These are phyloP conservation scores for Dunaliella sp. DNA, from an alignment of 139 green algal species.

Conservation along the genomic window DNA sequence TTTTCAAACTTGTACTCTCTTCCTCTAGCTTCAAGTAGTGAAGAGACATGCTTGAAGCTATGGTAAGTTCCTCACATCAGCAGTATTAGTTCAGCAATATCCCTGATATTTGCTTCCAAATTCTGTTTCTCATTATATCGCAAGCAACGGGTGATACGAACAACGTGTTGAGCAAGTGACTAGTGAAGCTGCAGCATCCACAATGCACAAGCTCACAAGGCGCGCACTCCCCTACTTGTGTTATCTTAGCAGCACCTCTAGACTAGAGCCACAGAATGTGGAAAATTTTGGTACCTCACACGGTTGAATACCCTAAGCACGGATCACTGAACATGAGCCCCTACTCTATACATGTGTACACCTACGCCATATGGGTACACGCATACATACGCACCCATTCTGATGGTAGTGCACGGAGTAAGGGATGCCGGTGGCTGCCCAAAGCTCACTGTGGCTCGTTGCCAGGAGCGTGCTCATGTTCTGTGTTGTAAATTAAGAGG, in stretches of 20 bases:
- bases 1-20: no score
- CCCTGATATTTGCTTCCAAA: no score
- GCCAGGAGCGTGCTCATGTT: slow-evolving; percentile 13
- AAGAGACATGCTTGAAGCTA: no score
- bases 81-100: no score
- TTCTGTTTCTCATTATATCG: no score
- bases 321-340: not conserved
- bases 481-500: not conserved
- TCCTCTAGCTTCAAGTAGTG: no score
- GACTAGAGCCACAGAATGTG: not conserved
- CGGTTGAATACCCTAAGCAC: not conserved
- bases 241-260: not conserved
- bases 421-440: not conserved
- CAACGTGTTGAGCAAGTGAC: no score
- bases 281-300: no score
- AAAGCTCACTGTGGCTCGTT: not conserved
- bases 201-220: not conserved
- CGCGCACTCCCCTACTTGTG: not conserved
- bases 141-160: no score
- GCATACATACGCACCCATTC: not conserved
- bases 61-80: no score
- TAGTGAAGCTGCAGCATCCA: no score
- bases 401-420: slow-evolving; percentile 10
- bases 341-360: not conserved
- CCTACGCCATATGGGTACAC: not conserved